Conservation (phyloP, 1,139 yeast genomes). For the Yamadazyma triangularis region DNA sequence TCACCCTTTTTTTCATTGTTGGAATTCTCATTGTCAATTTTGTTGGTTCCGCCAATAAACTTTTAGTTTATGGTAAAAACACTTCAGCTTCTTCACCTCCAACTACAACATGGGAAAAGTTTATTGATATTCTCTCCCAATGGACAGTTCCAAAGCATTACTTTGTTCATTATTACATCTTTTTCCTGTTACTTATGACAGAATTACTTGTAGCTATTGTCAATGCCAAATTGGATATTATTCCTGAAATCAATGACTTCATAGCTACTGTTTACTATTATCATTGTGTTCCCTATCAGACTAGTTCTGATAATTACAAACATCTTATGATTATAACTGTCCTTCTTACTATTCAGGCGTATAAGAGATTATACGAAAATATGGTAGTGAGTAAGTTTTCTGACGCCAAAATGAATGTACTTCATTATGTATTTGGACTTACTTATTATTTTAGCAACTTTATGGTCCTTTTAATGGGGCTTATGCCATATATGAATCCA, state of each 20-base stretch:
- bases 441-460: slow-evolving; percentile 66
- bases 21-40: slow-evolving; percentile 9
- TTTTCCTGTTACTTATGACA: slow-evolving; percentile 23
- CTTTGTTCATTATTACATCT: slow-evolving; percentile 46
- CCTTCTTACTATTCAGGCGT: slow-evolving; percentile 48
- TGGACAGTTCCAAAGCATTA: slow-evolving; percentile 45
- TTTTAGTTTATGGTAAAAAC: slow-evolving; percentile 14
- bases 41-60: slow-evolving; percentile 5
- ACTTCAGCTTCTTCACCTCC: slow-evolving; percentile 1
- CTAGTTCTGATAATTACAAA: not conserved
- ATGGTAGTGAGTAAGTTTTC: slow-evolving; percentile 42
- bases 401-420: slow-evolving; percentile 59
- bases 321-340: slow-evolving; percentile 10
- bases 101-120: slow-evolving; percentile 2
- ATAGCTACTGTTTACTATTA: slow-evolving; percentile 3
- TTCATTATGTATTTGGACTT: slow-evolving; percentile 75
- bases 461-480: too few species aligned
- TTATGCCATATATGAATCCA: too few species aligned
- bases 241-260: slow-evolving; percentile 6
- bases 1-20: not conserved
- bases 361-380: slow-evolving; percentile 63
- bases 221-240: too few species aligned
- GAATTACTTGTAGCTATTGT: too few species aligned
- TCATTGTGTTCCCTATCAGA: too few species aligned
- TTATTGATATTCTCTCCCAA: slow-evolving; percentile 3